Percentiles rank a stretch among this genome's conserved stretches.
Conservation (phyloP, 177 flowering plant genomes). For the Vitis hybrid region DNA sequence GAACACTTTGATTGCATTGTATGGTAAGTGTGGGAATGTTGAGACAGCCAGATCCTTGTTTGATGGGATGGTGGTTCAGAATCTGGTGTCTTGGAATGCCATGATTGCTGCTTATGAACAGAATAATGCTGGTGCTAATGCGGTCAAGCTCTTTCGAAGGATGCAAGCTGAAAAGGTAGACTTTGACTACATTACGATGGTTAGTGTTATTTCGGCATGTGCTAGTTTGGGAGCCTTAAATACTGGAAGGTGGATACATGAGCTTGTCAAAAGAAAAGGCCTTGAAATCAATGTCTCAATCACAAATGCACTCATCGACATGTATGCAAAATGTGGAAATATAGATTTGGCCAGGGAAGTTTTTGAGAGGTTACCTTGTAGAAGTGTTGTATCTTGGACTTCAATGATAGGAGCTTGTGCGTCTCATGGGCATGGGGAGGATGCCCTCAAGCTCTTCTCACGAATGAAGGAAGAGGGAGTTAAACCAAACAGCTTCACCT, state of each 20-base stretch:
- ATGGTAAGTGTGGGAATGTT: constrained; percentile 32
- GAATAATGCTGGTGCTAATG: constrained; percentile 20
- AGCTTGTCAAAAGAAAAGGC: constrained; percentile 23
- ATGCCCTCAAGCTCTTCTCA: constrained; percentile 28
- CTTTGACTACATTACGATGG: constrained; percentile 29
- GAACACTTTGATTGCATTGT: constrained; percentile 34
- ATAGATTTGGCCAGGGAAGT: constrained; percentile 29
- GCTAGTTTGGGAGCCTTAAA: constrained; percentile 30
- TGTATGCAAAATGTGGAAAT: constrained; percentile 31
- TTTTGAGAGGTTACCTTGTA: constrained; percentile 27
- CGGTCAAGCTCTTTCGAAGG: constrained; percentile 31
- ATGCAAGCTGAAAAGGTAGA: constrained; percentile 27
- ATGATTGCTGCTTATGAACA: constrained; percentile 35
- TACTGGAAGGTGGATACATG: constrained; percentile 33
- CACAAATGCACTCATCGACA: constrained; percentile 22
- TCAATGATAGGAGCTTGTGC: constrained; percentile 39
- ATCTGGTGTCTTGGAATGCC: constrained; percentile 36
- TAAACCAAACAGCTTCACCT: constrained; percentile 33
- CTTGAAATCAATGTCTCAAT: constrained; percentile 23
- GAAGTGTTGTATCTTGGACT: constrained; percentile 36
- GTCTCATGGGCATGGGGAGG: constrained; percentile 31
- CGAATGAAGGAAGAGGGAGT: constrained; percentile 28
- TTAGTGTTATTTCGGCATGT: constrained; percentile 45
- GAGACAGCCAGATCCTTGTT: constrained; percentile 28
- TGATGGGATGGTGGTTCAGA: constrained; percentile 23